Evolutionary conservation across 306 rosid species (phyloP), one percentile per base, ranked within the genome.

Genomic region (Canavalia gladiata): DNA sequence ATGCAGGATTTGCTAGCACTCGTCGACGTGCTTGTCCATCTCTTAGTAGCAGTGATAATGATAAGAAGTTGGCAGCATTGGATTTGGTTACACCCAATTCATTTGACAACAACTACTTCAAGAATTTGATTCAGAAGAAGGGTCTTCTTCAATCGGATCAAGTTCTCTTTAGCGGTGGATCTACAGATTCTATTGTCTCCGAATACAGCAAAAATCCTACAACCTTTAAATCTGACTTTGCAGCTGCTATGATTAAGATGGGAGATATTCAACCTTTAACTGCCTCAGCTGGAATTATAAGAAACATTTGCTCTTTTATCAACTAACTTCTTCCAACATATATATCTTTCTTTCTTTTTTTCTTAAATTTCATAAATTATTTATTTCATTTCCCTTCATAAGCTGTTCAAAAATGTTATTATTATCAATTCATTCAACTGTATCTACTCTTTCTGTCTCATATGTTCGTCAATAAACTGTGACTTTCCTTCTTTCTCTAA

Each of bases 51-150:
- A 4, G 6, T 0, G 8, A 10, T 1, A 85, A 89, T 8, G 7
- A 86, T 52, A 5, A 65, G 34, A 90, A 80, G 31, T 72, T 86
- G 81, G 87, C 94, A 11, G 50, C 91, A 34, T 47, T 90, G 0
- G 94, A 90, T 8, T 83, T 90, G 85, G 91, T 90, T 4, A 88
- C 94, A 8, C 91, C 90, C 0, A 90, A 88, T 66, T 87, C 89
- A 1, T 88, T 90, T 62, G 92, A 90, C 83, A 83, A 87, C 75
- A 88, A 88, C 25, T 90, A 88, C 42, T 90, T 71, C 72, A 88
- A 88, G 65, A 88, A 90, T 55, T 78, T 90, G 55, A 81, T 90
- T 57, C 88, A 86, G 31, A 88, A 87, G 74, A 86, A 90, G 73
- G 94, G 90, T 35, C 89, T 90, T 74, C 88, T 90, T 31, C 82